Percentiles rank a stretch among this genome's conserved stretches.
Evolutionary conservation across 176 grass and related monocot species (phyloP).

Genomic region (Pontederia paniculata): DNA sequence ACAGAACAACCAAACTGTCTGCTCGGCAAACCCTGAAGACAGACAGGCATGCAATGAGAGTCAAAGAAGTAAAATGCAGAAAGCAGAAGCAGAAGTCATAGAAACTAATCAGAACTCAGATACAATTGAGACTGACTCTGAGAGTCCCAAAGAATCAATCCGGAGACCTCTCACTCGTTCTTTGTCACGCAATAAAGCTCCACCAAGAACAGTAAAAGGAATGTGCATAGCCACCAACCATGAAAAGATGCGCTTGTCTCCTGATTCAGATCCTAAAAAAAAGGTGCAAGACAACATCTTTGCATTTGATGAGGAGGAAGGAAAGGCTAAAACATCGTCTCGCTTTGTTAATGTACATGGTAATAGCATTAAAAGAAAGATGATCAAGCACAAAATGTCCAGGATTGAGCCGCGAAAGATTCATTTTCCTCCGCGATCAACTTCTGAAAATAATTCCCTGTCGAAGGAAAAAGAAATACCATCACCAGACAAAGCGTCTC

Average conservation of each 20-base stretch:
- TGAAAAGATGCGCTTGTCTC: slow-evolving; percentile 56
- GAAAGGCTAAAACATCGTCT: slow-evolving; percentile 23
- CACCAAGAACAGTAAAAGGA: slow-evolving; percentile 23
- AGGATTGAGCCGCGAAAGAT: slow-evolving; percentile 25
- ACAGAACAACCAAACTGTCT: slow-evolving; percentile 13
- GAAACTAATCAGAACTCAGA: slow-evolving; percentile 55
- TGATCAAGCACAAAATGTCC: slow-evolving; percentile 12
- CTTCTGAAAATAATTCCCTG: slow-evolving; percentile 14
- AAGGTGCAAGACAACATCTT: slow-evolving; percentile 33
- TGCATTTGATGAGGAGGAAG: slow-evolving; percentile 36
- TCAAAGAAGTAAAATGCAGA: not conserved
- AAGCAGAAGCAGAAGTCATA: slow-evolving; percentile 15
- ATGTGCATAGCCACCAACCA: slow-evolving; percentile 12
- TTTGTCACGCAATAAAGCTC: slow-evolving; percentile 30
- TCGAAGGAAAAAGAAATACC: slow-evolving; percentile 25
- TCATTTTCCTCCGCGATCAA: slow-evolving; percentile 27
- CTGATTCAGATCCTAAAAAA: slow-evolving; percentile 37
- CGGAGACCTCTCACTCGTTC: slow-evolving; percentile 50
- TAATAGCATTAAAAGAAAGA: slow-evolving; percentile 33
- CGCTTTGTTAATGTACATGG: slow-evolving; percentile 24
- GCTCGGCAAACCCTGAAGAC: not conserved
- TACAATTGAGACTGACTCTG: slow-evolving; percentile 76
- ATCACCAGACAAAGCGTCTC: slow-evolving; percentile 30
- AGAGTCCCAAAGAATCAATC: slow-evolving; percentile 52
- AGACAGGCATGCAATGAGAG: not conserved